These are phyloP conservation scores for Dictyostelium intermedium DNA, from an alignment of 78 protist species.

Conservation along the genomic window DNA sequence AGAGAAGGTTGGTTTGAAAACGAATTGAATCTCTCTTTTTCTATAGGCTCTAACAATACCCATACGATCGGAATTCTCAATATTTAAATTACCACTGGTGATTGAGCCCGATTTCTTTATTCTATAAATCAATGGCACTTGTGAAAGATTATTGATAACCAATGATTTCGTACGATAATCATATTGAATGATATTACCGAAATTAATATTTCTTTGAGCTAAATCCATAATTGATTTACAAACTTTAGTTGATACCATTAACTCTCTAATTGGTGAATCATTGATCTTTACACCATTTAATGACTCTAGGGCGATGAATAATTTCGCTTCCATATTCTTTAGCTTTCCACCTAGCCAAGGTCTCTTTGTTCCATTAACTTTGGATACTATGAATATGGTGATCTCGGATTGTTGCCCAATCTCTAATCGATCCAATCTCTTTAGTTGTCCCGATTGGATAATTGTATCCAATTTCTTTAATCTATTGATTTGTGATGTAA, in stretches of 20 bases:
- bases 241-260: conserved; percentile 18
- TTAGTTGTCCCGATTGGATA: conserved; percentile 47
- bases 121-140: conserved; percentile 84
- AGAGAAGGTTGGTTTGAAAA: conserved; percentile 84
- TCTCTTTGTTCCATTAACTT: conserved; percentile 29
- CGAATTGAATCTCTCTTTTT: conserved; percentile 71
- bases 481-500: conserved; percentile 61
- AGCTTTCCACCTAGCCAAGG: conserved; percentile 77
- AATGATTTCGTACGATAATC: conserved; percentile 61
- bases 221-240: conserved; percentile 78
- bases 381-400: conserved; percentile 52
- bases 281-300: not conserved
- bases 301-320: conserved; percentile 39
- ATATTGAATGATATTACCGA: conserved; percentile 66
- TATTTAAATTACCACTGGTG: conserved; percentile 77
- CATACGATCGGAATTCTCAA: conserved; percentile 65
- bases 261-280: conserved; percentile 35
- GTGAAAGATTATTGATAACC: conserved; percentile 67
- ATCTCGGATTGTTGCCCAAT: conserved; percentile 42
- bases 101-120: conserved; percentile 68
- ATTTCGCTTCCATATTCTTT: conserved; percentile 65
- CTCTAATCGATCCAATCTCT: not conserved
- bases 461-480: conserved; percentile 38
- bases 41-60: conserved; percentile 86
- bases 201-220: conserved; percentile 83